Evolutionary conservation across 768 basidiomycete species (phyloP).

Genomic region (Pleurotus eryngii): DNA sequence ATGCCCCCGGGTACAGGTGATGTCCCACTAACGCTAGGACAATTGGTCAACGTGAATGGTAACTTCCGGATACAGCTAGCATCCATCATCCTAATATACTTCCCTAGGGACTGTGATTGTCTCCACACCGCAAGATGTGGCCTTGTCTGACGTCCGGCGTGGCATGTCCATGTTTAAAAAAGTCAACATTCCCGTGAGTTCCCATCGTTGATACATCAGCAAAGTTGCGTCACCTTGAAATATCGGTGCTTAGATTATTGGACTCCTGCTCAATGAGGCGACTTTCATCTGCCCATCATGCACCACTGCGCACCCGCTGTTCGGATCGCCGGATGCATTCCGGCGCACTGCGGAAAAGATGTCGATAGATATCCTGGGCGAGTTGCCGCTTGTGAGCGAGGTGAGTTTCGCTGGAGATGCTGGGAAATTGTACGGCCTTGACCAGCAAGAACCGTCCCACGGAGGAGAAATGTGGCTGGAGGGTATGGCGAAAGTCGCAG

Average conservation of each 20-base stretch:
- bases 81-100: neutral
- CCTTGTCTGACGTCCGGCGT: constrained; percentile 86
- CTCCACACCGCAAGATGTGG: constrained; percentile 94
- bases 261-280: constrained; percentile 85
- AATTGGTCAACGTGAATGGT: constrained; percentile 85
- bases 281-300: constrained; percentile 81
- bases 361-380: constrained; percentile 64
- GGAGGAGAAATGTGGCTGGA: constrained; percentile 1
- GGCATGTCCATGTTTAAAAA: constrained; percentile 93
- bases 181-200: constrained; percentile 76
- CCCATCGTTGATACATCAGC: neutral
- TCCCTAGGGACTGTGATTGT: constrained; percentile 85
- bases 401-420: constrained; percentile 65
- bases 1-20: constrained; percentile 99
- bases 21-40: constrained; percentile 88
- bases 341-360: constrained; percentile 54
- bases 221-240: neutral
- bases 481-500: neutral
- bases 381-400: constrained; percentile 74
- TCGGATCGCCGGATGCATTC: constrained; percentile 42
- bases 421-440: constrained; percentile 46
- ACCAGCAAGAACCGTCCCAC: neutral
- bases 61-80: constrained; percentile 19
- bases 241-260: constrained; percentile 61
- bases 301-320: constrained; percentile 39